A percentile compares a stretch with the other conserved stretches of the same genome.
Conservation (phyloP, 352 stramenopile species). For the Pythium dissimile region DNA sequence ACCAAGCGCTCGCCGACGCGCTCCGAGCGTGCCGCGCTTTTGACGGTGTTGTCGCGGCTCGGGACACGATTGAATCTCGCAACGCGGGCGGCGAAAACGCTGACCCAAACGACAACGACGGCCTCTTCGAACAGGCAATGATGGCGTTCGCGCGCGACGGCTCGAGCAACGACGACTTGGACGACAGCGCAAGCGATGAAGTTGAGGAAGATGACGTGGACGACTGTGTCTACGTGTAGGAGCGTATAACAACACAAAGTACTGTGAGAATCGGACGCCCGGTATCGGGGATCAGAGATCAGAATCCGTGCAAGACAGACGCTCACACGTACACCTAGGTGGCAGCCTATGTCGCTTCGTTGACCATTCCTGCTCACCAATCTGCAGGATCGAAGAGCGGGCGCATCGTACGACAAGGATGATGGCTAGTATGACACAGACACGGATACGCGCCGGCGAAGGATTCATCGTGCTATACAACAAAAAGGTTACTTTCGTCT, state of each 20-base stretch:
- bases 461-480: constrained; percentile 1
- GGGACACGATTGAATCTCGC: background rate
- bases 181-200: background rate
- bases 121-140: constrained; percentile 2
- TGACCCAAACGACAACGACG: constrained; percentile 3
- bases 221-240: constrained; percentile 4
- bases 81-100: background rate
- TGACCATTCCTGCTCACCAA: constrained; percentile 1
- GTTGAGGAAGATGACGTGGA: background rate
- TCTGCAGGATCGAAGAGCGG: background rate
- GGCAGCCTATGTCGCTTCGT: background rate
- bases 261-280: no score
- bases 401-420: background rate
- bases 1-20: background rate
- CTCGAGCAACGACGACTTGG: background rate
- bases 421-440: background rate
- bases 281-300: no score
- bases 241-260: constrained; percentile 5
- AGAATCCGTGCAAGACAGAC: no score
- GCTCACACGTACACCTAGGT: no score
- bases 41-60: background rate
- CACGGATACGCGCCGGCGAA: background rate
- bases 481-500: background rate
- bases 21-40: background rate
- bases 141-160: background rate